Evolutionary conservation across 2,329 filamentous ascomycete species (phyloP), one percentile per base, ranked within the genome.

Genomic region (Westerdykella ornata): DNA sequence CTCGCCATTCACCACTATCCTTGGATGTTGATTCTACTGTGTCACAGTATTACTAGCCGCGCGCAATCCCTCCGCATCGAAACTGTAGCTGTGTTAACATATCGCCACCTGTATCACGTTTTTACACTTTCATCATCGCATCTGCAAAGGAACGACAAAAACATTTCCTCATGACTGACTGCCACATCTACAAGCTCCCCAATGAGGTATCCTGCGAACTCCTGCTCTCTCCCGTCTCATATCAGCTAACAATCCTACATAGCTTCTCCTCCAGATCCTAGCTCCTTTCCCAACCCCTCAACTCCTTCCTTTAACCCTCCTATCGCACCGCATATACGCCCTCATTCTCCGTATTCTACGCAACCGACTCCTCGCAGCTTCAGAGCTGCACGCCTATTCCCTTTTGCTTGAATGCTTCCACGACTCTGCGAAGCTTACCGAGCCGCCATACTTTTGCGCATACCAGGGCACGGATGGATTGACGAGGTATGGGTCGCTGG

Each of bases 321-420:
- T 82, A 41, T 84, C 75, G 40, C 78, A 73, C 20, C 80, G 77
- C 30, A 77, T 88, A 53, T 74, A 83, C 60, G 76, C 72, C 31
- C 58, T 85, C 31, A 73, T 84, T 42, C 66, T 81, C 4, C 76
- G 78, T 18, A 74, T 86, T 34, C 66, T 88, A 6, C 77, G 84
- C 48, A 73, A 75, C 37, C 80, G 84, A 26, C 71, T 88, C 2
- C 66, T 81, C 35, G 62, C 74, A 15, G 77, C 79, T 15, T 73
- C 79, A 4, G 67, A 75, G 3, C 66, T 83, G 6, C 67, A 74
- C 29, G 75, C 79, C 29, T 78, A 86, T 56, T 77, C 81, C 40
- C 67, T 92, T 30, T 78, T 89, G 29, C 76, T 94, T 32, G 85
- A 90, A 67, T 87, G 84, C 61, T 89, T 84, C 57, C 85, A 84